These are phyloP conservation scores for Guyanaporus albipodus DNA, from an alignment of 768 basidiomycete species.

Conservation along the genomic window DNA sequence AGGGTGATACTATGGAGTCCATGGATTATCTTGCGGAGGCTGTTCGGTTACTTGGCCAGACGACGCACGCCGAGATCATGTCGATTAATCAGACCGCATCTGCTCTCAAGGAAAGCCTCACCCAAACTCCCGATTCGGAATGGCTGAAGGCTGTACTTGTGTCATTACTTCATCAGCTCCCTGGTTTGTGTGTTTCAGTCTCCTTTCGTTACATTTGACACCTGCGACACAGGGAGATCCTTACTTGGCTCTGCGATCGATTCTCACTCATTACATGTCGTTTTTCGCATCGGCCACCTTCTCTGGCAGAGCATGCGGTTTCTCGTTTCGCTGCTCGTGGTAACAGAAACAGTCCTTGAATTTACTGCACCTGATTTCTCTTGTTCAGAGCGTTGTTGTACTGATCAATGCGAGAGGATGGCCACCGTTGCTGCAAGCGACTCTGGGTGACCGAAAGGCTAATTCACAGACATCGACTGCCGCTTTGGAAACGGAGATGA, in stretches of 20 bases:
- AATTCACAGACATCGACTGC: neutral
- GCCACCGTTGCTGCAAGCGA: neutral
- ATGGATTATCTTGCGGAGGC: slow-evolving; percentile 34
- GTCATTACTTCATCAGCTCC: slow-evolving; percentile 14
- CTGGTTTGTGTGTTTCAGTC: slow-evolving; percentile 20
- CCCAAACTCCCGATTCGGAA: slow-evolving; percentile 11
- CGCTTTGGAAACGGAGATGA: slow-evolving; percentile 5
- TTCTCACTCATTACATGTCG: slow-evolving; percentile 27
- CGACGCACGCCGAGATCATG: slow-evolving; percentile 41
- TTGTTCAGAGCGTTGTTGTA: slow-evolving; percentile 33
- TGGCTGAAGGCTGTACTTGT: slow-evolving; percentile 20
- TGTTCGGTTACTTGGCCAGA: slow-evolving; percentile 36
- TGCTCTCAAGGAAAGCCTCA: slow-evolving; percentile 27
- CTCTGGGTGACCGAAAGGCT: neutral
- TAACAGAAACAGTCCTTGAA: slow-evolving; percentile 22
- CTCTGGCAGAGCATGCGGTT: slow-evolving; percentile 32
- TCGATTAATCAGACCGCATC: slow-evolving; percentile 45
- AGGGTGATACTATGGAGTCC: slow-evolving; percentile 35
- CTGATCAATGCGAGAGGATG: slow-evolving; percentile 31
- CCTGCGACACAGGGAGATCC: slow-evolving; percentile 9
- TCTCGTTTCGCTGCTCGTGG: slow-evolving; percentile 40
- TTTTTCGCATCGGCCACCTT: slow-evolving; percentile 21
- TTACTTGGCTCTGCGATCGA: slow-evolving; percentile 12
- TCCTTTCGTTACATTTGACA: neutral
- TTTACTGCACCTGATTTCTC: slow-evolving; percentile 5